A percentile compares a stretch with the other conserved stretches of the same genome.
Evolutionary conservation across 305 asterid species (phyloP).

Genomic region (Rubia balearica): DNA sequence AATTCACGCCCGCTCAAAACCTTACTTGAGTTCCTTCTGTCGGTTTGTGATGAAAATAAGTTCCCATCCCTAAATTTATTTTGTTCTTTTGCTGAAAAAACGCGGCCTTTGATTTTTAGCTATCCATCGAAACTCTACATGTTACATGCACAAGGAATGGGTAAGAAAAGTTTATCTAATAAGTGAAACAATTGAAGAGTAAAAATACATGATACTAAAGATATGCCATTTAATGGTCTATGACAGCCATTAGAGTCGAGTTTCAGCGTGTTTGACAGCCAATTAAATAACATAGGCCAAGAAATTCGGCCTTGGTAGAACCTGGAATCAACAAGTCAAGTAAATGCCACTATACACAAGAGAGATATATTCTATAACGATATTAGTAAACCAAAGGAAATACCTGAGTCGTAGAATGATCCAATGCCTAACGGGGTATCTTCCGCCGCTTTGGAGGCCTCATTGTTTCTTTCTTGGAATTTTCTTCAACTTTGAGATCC

Average conservation of each 20-base stretch:
- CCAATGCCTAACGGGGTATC: slow-evolving; percentile 39
- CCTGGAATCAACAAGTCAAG: not conserved
- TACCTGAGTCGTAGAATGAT: not conserved
- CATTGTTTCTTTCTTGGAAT: slow-evolving; percentile 43
- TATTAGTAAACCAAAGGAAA: not conserved
- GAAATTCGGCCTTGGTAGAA: not conserved
- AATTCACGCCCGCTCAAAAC: no score
- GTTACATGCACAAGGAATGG: no score
- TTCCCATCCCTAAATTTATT: no score
- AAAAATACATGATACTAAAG: not conserved
- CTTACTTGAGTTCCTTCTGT: no score
- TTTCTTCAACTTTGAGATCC: slow-evolving; percentile 40
- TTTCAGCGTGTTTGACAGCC: not conserved
- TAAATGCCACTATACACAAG: not conserved
- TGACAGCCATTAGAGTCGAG: not conserved
- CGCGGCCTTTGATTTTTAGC: no score
- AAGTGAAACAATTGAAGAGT: not conserved
- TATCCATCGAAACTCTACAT: no score
- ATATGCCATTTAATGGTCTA: not conserved
- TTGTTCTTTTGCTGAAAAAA: no score
- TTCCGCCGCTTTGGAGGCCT: slow-evolving; percentile 58
- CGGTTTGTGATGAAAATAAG: no score
- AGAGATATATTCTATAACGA: not conserved
- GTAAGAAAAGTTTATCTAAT: no score
- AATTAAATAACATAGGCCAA: not conserved